Base-by-base conservation (phyloP, 2,329 filamentous ascomycete species). In the Cladosporium austrohemisphaericum region DNA sequence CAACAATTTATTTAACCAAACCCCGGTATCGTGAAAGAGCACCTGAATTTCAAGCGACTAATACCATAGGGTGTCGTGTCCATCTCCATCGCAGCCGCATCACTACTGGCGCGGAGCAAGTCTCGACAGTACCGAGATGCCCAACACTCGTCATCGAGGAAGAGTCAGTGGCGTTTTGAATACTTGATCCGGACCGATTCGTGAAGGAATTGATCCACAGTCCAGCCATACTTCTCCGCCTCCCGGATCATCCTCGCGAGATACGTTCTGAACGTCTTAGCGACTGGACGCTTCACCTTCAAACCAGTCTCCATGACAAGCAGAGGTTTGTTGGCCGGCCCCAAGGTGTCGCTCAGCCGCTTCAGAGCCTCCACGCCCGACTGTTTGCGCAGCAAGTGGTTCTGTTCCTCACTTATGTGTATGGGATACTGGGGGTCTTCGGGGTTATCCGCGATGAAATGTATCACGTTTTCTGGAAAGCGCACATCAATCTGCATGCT, bases 171-270 rank as follows among this genome's bases (percentile, higher is more conserved):
- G n/a, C n/a, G n/a, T n/a, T n/a, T n/a, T n/a, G n/a, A n/a, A n/a
- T n/a, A n/a, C n/a, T n/a, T n/a, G n/a, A n/a, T n/a, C n/a, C n/a
- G 6, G 25, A 6, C 25, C 25, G 41, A 31, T 35, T 38, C 40
- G 28, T 53, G 25, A 10, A 56, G 52, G 7, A 31, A 32, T 13
- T 46, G 45, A 28, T 58, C 45, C 5, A 57, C 55, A 18, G 46
- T 38, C 55, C 55, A 59, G n/a, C 53, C 55, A 26, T 57, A 59
- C 48, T 54, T 56, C 18, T 35, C 33, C 9, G 55, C 57, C 44
- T 56, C 56, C 25, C 14, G 26, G 16, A 47, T 49, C 26, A 58
- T 23, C 18, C 41, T 25, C 18, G 49, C 41, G 7, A 54, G 22
- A 14, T 33, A 26, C 18, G 44, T 43, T 4, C 51, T 47, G n/a